Base-by-base conservation (phyloP, 257 asterid genomes). In the Ilex aquifolium region DNA sequence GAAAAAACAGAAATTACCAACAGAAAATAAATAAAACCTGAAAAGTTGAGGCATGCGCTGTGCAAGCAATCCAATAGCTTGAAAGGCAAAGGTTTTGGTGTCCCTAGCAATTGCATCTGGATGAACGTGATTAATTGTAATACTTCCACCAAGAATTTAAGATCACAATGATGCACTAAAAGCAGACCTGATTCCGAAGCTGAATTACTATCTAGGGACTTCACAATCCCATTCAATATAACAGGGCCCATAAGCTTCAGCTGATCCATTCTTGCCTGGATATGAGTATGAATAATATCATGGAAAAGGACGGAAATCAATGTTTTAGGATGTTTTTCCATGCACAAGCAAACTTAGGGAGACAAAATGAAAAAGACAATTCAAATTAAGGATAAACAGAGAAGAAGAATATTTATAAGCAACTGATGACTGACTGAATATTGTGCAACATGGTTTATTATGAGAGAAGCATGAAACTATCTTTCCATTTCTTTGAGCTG, bases 61-160 rank as follows among this genome's bases (percentile, higher is more conserved):
- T 60, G 99, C 95, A 68, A 92, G 97, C 85, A 85, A 82, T 69
- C 99, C 99, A 59, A 92, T 83, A 66, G 99, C 95, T 81, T 87
- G 99, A 76, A 74, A 92, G 69, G 94, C 85, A 72, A 89, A 92
- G 61, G 86, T 80, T 81, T 81, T 87, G 31, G 93, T 87, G 67
- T 88, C 96, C 80, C 89, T 80, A 32, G 85, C 81, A 80, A 82
- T 66, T 30, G 85, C 71, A 85, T 92, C 99, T 92, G 88, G 65
- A 70, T 63, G 65, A 59, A 75, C 56, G 62, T 63, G 30, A 80
- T 55, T 59, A 49, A 36, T 36, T 36, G 2, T 15, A 49, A 49
- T 49, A 1, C 54, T 49, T 49, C 54, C 14, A 12, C 14, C 10
- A 4, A 11, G 1, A 49, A 49, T 21, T 21, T 11, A 49, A 49